Conservation (phyloP, 148 eudicot species). For the Fagopyrum tataricum region DNA sequence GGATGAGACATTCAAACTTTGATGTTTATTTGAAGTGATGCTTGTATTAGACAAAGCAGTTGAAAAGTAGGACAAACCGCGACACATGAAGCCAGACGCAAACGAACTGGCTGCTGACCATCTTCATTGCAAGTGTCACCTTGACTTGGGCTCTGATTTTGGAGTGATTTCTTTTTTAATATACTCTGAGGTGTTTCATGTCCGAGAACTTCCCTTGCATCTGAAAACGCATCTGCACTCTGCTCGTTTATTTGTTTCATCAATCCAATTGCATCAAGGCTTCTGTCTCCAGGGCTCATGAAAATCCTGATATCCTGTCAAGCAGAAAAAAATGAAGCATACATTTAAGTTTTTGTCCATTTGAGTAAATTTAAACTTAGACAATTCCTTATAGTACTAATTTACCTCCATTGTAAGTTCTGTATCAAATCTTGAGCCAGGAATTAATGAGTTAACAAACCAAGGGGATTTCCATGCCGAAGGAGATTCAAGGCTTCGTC, state of each 20-base stretch:
- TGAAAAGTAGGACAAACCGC: slow-evolving; percentile 28
- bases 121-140: slow-evolving; percentile 20
- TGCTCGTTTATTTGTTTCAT: slow-evolving; percentile 82
- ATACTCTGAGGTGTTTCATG: slow-evolving; percentile 79
- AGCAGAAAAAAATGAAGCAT: background rate
- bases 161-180: slow-evolving; percentile 35
- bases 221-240: slow-evolving; percentile 74
- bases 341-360: background rate
- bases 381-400: background rate
- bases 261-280: slow-evolving; percentile 80
- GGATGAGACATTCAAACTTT: background rate
- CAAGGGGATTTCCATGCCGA: slow-evolving; percentile 99
- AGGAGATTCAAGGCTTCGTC: slow-evolving; percentile 84
- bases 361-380: background rate
- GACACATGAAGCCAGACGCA: slow-evolving; percentile 31
- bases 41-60: no score
- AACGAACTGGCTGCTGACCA: slow-evolving; percentile 24
- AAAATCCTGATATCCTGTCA: slow-evolving; percentile 72
- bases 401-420: slow-evolving; percentile 84
- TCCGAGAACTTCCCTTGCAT: slow-evolving; percentile 78
- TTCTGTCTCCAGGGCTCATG: slow-evolving; percentile 67
- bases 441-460: slow-evolving; percentile 64
- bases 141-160: slow-evolving; percentile 25
- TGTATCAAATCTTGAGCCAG: slow-evolving; percentile 77
- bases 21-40: background rate